Evolutionary conservation across 1,284 basidiomycete genomes (phyloP), one percentile per base, ranked within the genome.

Genomic region (Kwoniella shivajii): DNA sequence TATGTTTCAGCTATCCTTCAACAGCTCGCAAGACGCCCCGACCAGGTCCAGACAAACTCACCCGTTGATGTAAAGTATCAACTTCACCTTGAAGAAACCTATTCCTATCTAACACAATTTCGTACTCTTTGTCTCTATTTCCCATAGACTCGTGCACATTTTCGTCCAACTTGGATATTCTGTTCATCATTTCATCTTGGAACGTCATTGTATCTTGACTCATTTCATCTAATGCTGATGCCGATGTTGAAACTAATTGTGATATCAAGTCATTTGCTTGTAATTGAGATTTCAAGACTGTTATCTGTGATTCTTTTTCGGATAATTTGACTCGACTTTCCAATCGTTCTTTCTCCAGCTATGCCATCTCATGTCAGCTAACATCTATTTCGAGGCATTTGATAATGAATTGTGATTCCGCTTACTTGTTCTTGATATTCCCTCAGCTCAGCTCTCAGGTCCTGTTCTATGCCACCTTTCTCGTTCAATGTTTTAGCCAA

Each of bases 41-140:
- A n/a, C n/a, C n/a, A n/a, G n/a, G n/a, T n/a, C n/a, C n/a, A n/a
- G n/a, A n/a, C n/a, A n/a, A n/a, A 52, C 56, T 50, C 43, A 61
- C 61, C 54, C 53, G 55, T 13, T 50, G 44, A 10, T 55, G 39
- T 22, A 64, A 45, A 3, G 22, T 31, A 24, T 62, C 63, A 4
- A 63, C 43, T 41, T 67, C 64, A 27, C 34, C 37, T 22, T 53
- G 47, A 29, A 66, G 37, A 3, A 46, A 42, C 29, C 52, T 50
- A 34, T 64, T 58, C 38, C 63, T 30, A 30, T 60, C 55, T 26
- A 61, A 37, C 4, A 60, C 51, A 22, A 27, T 43, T 27, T 59
- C 60, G 39, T 58, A 59, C 39, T 62, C 62, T 34, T 62, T 64
- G 6, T 56, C 60, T 18, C 58, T 27, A 38, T 50, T 46, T 11